Evolutionary conservation across 805 yeast species (phyloP).

Genomic region (Sugiyamaella mastotermitis): DNA sequence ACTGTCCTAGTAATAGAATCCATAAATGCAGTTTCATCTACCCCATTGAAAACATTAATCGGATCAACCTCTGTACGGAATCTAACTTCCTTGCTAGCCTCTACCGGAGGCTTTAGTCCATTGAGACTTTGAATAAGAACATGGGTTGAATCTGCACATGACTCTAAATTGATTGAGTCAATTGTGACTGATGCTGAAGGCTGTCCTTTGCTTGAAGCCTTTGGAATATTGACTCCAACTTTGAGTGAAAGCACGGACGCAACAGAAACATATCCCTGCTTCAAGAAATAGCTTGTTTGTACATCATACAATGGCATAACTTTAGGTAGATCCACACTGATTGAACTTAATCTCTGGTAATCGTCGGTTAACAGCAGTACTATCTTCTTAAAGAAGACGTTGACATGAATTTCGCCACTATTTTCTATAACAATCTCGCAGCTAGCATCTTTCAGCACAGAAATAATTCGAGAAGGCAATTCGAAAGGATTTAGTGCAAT

Average conservation of each 20-base stretch:
- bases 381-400: constrained; percentile 44
- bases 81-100: constrained; percentile 50
- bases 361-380: constrained; percentile 64
- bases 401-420: constrained; percentile 32
- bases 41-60: constrained; percentile 38
- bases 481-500: constrained; percentile 61
- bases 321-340: not conserved
- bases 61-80: constrained; percentile 38
- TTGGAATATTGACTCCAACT: not conserved
- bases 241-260: constrained; percentile 36
- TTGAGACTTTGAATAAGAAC: constrained; percentile 59
- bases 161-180: constrained; percentile 23
- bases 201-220: not conserved
- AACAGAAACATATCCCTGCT: constrained; percentile 49
- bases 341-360: not conserved
- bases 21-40: constrained; percentile 35
- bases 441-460: constrained; percentile 50
- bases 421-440: constrained; percentile 40
- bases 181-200: constrained; percentile 21
- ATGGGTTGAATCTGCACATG: constrained; percentile 81
- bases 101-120: constrained; percentile 68
- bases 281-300: constrained; percentile 28
- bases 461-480: constrained; percentile 45
- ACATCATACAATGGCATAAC: not conserved
- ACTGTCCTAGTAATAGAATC: constrained; percentile 20